Conservation (phyloP, 306 rosid species). For the Gleditsia sinensis region DNA sequence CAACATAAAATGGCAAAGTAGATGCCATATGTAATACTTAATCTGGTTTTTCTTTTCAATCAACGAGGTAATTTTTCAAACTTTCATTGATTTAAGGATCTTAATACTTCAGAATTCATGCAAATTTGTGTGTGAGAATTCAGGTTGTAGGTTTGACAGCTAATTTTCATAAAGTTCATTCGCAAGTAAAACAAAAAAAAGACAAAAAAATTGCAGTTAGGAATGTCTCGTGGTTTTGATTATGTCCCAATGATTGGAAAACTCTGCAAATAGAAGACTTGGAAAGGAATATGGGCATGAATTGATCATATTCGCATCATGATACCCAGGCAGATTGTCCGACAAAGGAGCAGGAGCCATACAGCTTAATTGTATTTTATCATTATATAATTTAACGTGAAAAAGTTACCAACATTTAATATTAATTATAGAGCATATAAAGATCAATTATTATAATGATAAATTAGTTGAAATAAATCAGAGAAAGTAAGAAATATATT, state of each 20-base stretch:
- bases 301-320: background rate
- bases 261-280: background rate
- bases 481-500: conserved; percentile 12
- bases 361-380: background rate
- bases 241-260: background rate
- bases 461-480: conserved; percentile 6
- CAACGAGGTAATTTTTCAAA: background rate
- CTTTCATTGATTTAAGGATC: background rate
- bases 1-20: background rate
- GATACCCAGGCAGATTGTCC: background rate
- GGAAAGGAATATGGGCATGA: background rate
- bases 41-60: background rate
- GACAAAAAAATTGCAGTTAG: no score
- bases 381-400: background rate
- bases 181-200: background rate
- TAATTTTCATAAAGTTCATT: background rate
- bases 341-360: background rate
- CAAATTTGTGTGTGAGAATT: background rate
- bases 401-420: background rate
- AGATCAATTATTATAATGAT: background rate
- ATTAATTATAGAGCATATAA: background rate
- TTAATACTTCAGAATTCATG: background rate
- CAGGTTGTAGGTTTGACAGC: background rate
- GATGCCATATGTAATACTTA: background rate
- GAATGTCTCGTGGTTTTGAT: background rate